phyloP scores from a whole-genome alignment of 768 basidiomycete genomes.

The Lyophyllum semitale region DNA sequence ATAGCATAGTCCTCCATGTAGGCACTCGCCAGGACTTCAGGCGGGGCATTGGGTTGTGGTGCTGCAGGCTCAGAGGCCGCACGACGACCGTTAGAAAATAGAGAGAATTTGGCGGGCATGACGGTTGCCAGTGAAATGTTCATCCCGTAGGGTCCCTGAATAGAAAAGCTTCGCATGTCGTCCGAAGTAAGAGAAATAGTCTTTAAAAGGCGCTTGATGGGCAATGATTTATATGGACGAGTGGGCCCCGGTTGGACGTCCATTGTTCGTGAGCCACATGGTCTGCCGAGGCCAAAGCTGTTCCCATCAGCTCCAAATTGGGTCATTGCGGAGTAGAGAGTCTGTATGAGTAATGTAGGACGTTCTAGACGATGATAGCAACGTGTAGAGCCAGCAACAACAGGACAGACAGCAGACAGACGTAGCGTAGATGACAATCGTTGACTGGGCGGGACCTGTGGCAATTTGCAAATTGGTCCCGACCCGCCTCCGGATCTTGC shows the following conservation, averaged over 20 bases:
- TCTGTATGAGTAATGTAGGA: neutral
- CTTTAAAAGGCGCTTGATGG: neutral
- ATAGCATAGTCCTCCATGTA: neutral
- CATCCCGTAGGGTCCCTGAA: conserved; percentile 16
- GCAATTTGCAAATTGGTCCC: neutral
- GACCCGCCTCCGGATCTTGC: conserved; percentile 11
- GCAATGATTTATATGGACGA: conserved; percentile 14
- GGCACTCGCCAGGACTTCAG: conserved; percentile 1
- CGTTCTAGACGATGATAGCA: neutral
- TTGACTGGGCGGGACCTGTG: neutral
- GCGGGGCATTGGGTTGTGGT: neutral
- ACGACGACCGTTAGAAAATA: conserved; percentile 10
- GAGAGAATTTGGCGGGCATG: conserved; percentile 9
- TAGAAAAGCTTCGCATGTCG: conserved; percentile 16
- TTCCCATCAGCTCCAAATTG: neutral
- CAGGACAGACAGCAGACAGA: neutral
- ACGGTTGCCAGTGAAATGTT: conserved; percentile 15
- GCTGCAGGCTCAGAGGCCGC: conserved; percentile 14
- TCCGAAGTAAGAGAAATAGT: conserved; percentile 2
- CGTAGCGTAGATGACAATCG: conserved; percentile 1
- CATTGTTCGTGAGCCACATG: conserved; percentile 22
- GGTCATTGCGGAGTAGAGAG: neutral
- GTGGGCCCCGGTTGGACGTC: conserved; percentile 7
- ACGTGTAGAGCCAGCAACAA: neutral
- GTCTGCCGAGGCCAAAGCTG: conserved; percentile 15